Evolutionary conservation across 1,139 yeast species (phyloP), one percentile per base, ranked within the genome.

Genomic region (Blastobotrys apis): DNA sequence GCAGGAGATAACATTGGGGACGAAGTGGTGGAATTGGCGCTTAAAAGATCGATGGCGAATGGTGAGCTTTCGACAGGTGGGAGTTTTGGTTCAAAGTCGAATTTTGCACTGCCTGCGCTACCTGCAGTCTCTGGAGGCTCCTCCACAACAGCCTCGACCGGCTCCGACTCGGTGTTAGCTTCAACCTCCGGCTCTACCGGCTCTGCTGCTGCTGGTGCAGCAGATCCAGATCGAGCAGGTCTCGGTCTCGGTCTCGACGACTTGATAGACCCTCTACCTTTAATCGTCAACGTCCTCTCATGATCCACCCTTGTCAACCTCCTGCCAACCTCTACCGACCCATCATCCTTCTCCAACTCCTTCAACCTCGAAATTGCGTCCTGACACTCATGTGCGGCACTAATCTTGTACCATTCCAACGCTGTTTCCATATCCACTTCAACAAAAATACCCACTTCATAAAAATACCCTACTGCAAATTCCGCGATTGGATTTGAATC

Each of bases 391-490:
- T 57, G 56, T 2, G 45, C 50, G 3, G 65, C 60, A 13, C 67
- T 58, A 41, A 49, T 45, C 8, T 50, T 50, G 49, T 67, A 67
- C 60, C 60, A 62, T 22, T 53, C 53, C 12, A 49, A 43, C 1
- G 72, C 71, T 15, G 51, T 50, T n/a, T 54, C 54, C 8, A 55
- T 33, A 45, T 58, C 56, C 17, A 56, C 47, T 20, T 52, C 48
- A 4, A 62, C 65, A 33, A 50, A 56, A 26, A 67, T 62, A n/a
- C 73, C 73, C 15, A 67, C 69, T 44, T 68, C 73, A 48, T 59
- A 56, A 45, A 64, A 67, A 45, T 68, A 68, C 1, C 70, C 72
- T 20, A 68, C 55, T 2, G 72, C 71, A 50, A 68, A 67, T 52
- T 64, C 60, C 1, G 69, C 73, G 25, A 62, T 60, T 2, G 61